Evolutionary conservation across 2,329 filamentous ascomycete genomes (phyloP), one percentile per base, ranked within the genome.

Genomic region (Colletotrichum scovillei): DNA sequence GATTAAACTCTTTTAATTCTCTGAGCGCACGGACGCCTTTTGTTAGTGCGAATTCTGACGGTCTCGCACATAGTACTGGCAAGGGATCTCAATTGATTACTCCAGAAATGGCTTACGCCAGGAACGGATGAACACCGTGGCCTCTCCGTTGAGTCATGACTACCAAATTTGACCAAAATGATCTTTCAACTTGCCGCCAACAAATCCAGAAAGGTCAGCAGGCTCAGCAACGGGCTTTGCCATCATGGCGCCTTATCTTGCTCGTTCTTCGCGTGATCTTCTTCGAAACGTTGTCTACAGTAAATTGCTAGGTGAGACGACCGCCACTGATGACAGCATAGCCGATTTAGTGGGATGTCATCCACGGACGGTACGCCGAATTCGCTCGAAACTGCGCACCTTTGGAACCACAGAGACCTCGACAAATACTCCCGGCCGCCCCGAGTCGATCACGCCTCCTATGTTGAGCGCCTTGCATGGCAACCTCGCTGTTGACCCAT

Each of bases 391-490:
- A 60, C 60, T 75, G 70, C 75, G n/a, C n/a, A n/a, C n/a, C 38
- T 52, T 73, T 73, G 66, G 75, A 64, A 56, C 74, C 28, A 65
- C 74, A 5, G 69, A 77, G 72, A 76, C 74, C 58, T 72, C 75
- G 63, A 56, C 46, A 30, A 77, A 77, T 73, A 63, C 67, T 59
- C 65, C 35, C 35, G 75, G 77, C 56, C 73, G 75, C 57, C 66
- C 58, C 5, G 64, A 63, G 66, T 72, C 71, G 57, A 76, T 78
- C 59, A 76, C 74, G 73, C 74, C 75, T 72, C 64, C 62, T 12
- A 78, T 78, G 66, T 56, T 78, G 70, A 75, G 75, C n/a, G 74
- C 73, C 58, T 63, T 77, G 26, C 75, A 69, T 59, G 64, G 77
- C 66, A 35, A 78, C 28, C 67, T 69, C 1, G 52, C 35, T 16